Base-by-base conservation (phyloP, 2,329 filamentous ascomycete genomes). In the Alternaria burnsii region DNA sequence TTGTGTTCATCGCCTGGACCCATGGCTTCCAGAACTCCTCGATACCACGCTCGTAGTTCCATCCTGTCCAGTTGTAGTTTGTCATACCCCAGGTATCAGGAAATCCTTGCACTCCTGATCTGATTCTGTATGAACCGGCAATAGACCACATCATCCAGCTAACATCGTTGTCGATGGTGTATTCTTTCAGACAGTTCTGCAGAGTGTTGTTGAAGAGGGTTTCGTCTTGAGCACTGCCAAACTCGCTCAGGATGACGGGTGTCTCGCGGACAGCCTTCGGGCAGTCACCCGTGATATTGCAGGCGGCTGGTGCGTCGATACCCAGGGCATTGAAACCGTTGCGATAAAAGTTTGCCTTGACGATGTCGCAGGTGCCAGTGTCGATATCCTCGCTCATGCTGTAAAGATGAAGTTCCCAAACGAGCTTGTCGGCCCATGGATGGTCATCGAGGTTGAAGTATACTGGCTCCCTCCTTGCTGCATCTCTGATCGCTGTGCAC, bases 341-440 rank as follows among this genome's bases (percentile, higher is more conserved):
- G 46, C 80, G 79, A 75, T 84, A 86, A 38, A 86, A 72, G 14
- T 76, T 78, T 9, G 83, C 82, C 72, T 83, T 78, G 72, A 85
- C 81, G 57, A 82, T 77, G 16, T 77, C 76, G 70, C 84, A 85
- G 14, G 75, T 80, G 3, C 80, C 83, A 1, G 82, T 83, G 71
- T 80, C 72, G n/a, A 73, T 54, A 58, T 75, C 71, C 57, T 74
- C 71, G 62, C 69, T 72, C 71, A 75, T 74, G 59, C 78, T 79
- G 79, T 88, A 88, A 30, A 83, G 81, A 76, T 88, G 86, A 69
- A 85, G 82, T 75, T 88, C 86, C 85, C 85, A 88, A 12, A 88
- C 85, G 66, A 85, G 80, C 75, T 88, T 88, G 74, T 84, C 71
- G 1, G 79, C 78, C 82, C 82, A 85, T 8, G 82, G 70, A 67